A percentile compares a stretch with the other conserved stretches of the same genome.
Conservation (phyloP, 768 basidiomycete genomes). For the Amanita thiersii region DNA sequence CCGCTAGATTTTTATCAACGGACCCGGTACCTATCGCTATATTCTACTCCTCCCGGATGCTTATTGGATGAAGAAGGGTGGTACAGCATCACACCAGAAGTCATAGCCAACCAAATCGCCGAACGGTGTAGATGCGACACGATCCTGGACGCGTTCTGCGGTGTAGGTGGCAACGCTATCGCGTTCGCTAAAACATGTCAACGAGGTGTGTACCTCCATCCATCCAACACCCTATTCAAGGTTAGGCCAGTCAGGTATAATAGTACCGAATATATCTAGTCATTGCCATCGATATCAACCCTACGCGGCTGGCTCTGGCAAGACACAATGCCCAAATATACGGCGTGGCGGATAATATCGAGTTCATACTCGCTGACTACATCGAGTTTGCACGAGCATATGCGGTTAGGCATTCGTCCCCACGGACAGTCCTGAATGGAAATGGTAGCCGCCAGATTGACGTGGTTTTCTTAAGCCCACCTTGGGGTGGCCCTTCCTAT, state of each 20-base stretch:
- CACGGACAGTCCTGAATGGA: conserved; percentile 8
- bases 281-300: conserved; percentile 86
- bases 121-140: conserved; percentile 82
- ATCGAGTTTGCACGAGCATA: conserved; percentile 64
- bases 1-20: conserved; percentile 79
- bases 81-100: conserved; percentile 95
- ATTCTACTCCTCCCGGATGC: conserved; percentile 63
- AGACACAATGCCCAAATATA: conserved; percentile 91
- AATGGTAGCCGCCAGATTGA: conserved; percentile 54
- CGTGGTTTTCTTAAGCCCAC: conserved; percentile 88
- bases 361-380: conserved; percentile 87
- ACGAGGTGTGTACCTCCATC: conserved; percentile 62
- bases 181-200: conserved; percentile 96
- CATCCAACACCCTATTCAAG: neutral
- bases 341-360: conserved; percentile 91
- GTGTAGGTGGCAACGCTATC: conserved; percentile 96
- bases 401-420: conserved; percentile 19
- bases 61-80: conserved; percentile 94
- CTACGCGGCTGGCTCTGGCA: conserved; percentile 80
- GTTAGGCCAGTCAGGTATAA: neutral
- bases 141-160: conserved; percentile 92
- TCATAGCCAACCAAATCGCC: conserved; percentile 88
- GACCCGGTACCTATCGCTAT: conserved; percentile 71
- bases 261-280: conserved; percentile 42
- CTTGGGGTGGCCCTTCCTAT: conserved; percentile 89